phyloP scores from a whole-genome alignment of 345 rosid species.

The Salix viminalis region DNA sequence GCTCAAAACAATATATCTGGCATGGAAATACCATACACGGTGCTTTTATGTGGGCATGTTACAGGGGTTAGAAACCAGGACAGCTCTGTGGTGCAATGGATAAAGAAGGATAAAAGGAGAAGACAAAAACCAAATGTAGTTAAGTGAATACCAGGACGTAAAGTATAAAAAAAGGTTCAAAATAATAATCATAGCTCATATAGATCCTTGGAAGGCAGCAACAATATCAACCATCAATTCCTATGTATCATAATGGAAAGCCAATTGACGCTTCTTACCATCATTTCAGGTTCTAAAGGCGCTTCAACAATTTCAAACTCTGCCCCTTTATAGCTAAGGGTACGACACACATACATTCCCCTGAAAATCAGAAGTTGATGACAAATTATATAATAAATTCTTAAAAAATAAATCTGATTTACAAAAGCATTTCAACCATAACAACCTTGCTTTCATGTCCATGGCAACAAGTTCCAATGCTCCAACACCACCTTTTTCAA shows the following conservation, averaged over 20 bases:
- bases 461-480: conserved; percentile 98
- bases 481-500: conserved; percentile 97
- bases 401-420: not conserved
- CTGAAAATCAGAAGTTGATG: conserved; percentile 37
- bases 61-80: not conserved
- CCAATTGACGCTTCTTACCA: conserved; percentile 40
- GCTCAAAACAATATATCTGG: not conserved
- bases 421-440: conserved; percentile 15
- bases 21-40: not conserved
- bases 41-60: not conserved
- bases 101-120: too few species aligned
- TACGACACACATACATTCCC: conserved; percentile 99
- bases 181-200: not conserved
- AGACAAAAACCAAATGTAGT: not conserved
- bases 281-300: conserved; percentile 82
- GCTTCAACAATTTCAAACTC: conserved; percentile 96
- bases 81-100: not conserved
- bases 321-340: conserved; percentile 91
- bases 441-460: conserved; percentile 99
- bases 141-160: not conserved
- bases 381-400: conserved; percentile 11
- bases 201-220: not conserved
- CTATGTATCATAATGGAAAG: not conserved
- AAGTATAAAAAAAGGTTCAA: not conserved
- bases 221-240: not conserved